Base-by-base conservation (phyloP, 495 filamentous ascomycete species). In the Penicillium parvum region DNA sequence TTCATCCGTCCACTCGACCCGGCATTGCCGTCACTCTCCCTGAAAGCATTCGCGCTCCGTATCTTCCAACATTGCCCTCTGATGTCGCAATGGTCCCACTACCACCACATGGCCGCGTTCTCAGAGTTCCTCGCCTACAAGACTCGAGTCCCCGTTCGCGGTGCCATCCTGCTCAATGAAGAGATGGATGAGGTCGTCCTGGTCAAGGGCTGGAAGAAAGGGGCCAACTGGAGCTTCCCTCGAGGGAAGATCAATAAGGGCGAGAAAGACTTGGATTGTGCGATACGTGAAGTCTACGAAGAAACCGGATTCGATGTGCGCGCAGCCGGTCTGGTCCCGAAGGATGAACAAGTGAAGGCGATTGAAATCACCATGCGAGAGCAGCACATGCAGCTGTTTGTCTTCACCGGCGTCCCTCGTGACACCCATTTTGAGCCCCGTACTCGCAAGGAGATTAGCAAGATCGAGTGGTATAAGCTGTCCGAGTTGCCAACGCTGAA, bases 171-270 rank as follows among this genome's bases (percentile, higher is more conserved):
- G 72, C 72, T 98, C 25, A 95, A 96, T 55, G 73, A 90, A 18
- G 75, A 76, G 6, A 95, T 98, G 91, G 88, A 96, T 55, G 78
- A 89, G 36, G 84, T 86, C 3, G 82, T 98, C 4, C 69, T 97
- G 44, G 92, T 98, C 23, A 92, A 95, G 56, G 94, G 92, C 17
- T 97, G 90, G 86, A 97, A 96, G 73, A 96, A 95, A 58, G 84
- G 85, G 10, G 83, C 91, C 4, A 90, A 83, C 53, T 97, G 94
- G 94, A 95, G 90, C 56, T 98, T 97, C 43, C 92, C 92, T 0
- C 65, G 92, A 26, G 92, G 92, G 5, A 98, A 98, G 63, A 96
- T 98, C 63, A 96, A 96, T 64, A 91, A 91, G 66, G 85, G 91
- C 55, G 92, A 98, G 66, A 82, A 83, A 32, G 91, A 97, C 48